Conservation (phyloP, 345 rosid species). For the Euclidium syriacum region DNA sequence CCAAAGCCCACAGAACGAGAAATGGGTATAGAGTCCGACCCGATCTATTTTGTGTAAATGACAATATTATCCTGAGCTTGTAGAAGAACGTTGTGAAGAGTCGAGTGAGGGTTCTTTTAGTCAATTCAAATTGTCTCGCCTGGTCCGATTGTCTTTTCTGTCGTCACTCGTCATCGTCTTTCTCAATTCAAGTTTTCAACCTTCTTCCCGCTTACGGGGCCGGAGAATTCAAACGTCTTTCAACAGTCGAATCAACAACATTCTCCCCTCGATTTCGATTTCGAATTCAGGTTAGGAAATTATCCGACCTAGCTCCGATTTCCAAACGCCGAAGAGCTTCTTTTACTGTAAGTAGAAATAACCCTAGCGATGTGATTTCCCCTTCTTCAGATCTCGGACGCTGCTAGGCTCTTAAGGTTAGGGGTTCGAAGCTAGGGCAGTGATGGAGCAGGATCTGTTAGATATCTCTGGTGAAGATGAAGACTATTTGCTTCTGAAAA, state of each 20-base stretch:
- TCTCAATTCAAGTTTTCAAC: constrained; percentile 21
- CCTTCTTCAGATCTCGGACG: constrained; percentile 19
- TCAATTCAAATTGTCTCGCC: background rate
- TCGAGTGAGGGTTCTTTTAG: background rate
- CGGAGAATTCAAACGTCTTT: constrained; percentile 15
- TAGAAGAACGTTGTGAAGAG: background rate
- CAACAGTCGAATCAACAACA: background rate
- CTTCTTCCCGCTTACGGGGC: constrained; percentile 31
- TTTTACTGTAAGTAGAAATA: background rate
- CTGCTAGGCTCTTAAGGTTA: background rate
- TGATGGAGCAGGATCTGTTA: constrained; percentile 61
- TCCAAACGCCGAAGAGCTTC: background rate
- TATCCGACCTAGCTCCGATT: background rate
- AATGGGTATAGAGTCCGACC: background rate
- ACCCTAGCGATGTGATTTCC: background rate
- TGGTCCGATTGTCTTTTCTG: constrained; percentile 9
- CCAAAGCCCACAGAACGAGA: background rate
- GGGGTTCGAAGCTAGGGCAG: background rate
- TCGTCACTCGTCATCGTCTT: constrained; percentile 12
- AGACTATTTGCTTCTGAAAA: constrained; percentile 40
- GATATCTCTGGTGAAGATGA: constrained; percentile 73
- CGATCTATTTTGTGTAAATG: background rate
- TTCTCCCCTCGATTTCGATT: background rate
- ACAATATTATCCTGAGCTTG: background rate
- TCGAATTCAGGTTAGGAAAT: background rate